Evolutionary conservation across 768 basidiomycete genomes (phyloP).

Genomic region (Pulveroboletus sp.): DNA sequence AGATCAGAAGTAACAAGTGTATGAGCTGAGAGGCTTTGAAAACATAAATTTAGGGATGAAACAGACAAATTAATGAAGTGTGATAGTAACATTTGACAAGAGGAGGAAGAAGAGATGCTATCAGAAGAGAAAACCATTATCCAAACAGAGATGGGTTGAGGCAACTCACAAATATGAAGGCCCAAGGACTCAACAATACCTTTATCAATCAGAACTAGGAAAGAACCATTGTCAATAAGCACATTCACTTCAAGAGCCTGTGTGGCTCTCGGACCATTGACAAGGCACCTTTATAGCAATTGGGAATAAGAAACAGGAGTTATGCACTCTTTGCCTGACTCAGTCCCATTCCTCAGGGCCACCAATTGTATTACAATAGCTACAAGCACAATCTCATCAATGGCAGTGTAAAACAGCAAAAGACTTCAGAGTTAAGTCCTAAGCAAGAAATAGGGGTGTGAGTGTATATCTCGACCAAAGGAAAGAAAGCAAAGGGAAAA

Average conservation of each 20-base stretch:
- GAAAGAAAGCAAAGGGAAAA: no score
- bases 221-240: conserved; percentile 30
- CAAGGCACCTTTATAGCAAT: conserved; percentile 9
- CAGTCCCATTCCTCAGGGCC: no score
- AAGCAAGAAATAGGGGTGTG: no score
- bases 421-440: no score
- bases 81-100: conserved; percentile 4
- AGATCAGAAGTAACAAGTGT: conserved; percentile 26
- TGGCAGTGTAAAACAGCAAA: no score
- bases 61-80: conserved; percentile 10
- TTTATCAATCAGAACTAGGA: conserved; percentile 31
- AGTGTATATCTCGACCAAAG: no score
- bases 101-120: background rate
- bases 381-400: no score
- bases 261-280: background rate
- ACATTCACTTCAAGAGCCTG: conserved; percentile 6
- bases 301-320: conserved; percentile 6
- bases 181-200: conserved; percentile 18
- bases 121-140: no score
- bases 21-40: conserved; percentile 10
- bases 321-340: conserved; percentile 7
- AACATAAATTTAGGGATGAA: conserved; percentile 4
- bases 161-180: background rate
- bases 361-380: no score
- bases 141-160: no score